Conservation (phyloP, 352 stramenopile species). For the Pythium dissotocum region DNA sequence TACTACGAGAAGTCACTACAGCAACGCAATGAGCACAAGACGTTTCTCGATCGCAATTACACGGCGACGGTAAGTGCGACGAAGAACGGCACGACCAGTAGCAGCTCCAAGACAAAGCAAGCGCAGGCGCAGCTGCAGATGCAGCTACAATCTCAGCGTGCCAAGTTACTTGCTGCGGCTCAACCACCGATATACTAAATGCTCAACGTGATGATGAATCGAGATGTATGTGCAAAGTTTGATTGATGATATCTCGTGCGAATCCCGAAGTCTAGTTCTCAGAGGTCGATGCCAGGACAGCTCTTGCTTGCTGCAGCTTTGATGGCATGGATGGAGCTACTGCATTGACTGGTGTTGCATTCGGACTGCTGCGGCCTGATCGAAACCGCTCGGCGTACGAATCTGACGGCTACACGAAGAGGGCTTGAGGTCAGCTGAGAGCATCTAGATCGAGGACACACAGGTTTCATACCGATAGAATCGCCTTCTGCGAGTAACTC, state of each 20-base stretch:
- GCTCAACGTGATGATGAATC: not conserved
- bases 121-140: slow-evolving; percentile 44
- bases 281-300: not conserved
- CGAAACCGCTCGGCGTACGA: slow-evolving; percentile 44
- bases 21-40: slow-evolving; percentile 51
- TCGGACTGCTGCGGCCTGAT: slow-evolving; percentile 12
- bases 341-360: not conserved
- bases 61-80: not conserved
- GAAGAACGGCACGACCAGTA: slow-evolving; percentile 14
- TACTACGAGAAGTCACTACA: slow-evolving; percentile 68
- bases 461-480: slow-evolving; percentile 38
- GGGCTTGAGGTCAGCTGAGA: not conserved
- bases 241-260: not conserved
- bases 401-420: slow-evolving; percentile 12
- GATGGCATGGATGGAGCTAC: not conserved
- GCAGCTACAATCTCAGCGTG: slow-evolving; percentile 42
- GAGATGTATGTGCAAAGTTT: not conserved
- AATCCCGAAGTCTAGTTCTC: not conserved
- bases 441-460: not conserved
- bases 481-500: slow-evolving; percentile 51
- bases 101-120: slow-evolving; percentile 60
- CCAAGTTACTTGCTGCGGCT: slow-evolving; percentile 24
- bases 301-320: slow-evolving; percentile 1
- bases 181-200: slow-evolving; percentile 30
- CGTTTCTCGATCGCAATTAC: slow-evolving; percentile 74